These are phyloP conservation scores for Dactylellina cionopaga DNA, from an alignment of 2,329 filamentous ascomycete genomes.

Conservation along the genomic window DNA sequence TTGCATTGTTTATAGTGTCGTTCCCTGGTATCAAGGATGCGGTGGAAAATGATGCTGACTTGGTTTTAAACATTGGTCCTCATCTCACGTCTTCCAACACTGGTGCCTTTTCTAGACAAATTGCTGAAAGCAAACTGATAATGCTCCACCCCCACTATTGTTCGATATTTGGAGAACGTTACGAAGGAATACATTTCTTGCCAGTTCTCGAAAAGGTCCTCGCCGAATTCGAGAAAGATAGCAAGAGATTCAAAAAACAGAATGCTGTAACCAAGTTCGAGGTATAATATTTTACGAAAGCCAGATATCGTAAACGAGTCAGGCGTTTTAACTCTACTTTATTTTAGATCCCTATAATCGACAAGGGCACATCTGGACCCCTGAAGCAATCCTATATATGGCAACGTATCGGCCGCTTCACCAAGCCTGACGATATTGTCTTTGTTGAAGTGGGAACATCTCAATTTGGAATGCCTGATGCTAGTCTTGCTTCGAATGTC, in stretches of 20 bases:
- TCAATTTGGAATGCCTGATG: constrained; percentile 66
- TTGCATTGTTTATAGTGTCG: constrained; percentile 26
- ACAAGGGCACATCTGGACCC: constrained; percentile 61
- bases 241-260: constrained; percentile 39
- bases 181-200: constrained; percentile 52
- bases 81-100: constrained; percentile 49
- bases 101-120: constrained; percentile 41
- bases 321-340: too few relatives aligned
- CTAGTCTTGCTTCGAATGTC: constrained; percentile 65
- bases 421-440: constrained; percentile 60
- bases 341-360: constrained; percentile 45
- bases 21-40: constrained; percentile 48
- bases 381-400: constrained; percentile 58
- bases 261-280: constrained; percentile 17
- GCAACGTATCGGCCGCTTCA: constrained; percentile 57
- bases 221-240: constrained; percentile 54
- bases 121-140: constrained; percentile 40
- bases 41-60: constrained; percentile 32
- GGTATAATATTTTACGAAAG: constrained; percentile 45
- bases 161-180: constrained; percentile 55
- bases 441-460: constrained; percentile 68
- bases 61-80: constrained; percentile 45
- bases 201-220: constrained; percentile 33
- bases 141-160: constrained; percentile 53
- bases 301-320: not conserved